Evolutionary conservation across 1,139 yeast genomes (phyloP).

Genomic region (Eremothecium coryli): DNA sequence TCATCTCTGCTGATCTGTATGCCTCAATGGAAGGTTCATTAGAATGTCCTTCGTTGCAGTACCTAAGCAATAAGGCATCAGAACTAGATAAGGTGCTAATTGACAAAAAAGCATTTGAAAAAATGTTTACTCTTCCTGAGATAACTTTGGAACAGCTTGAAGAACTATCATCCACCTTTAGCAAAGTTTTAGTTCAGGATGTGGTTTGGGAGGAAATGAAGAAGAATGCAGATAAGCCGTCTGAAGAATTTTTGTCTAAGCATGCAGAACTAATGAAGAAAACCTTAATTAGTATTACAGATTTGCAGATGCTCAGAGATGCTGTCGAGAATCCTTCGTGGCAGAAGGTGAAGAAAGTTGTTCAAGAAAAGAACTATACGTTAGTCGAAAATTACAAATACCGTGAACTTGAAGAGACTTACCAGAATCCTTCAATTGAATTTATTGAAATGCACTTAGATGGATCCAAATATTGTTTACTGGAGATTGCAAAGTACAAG

Average conservation of each 20-base stretch:
- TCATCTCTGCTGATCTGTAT: slow-evolving; percentile 1
- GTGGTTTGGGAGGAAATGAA: slow-evolving; percentile 8
- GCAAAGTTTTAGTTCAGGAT: slow-evolving; percentile 11
- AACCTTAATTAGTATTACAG: slow-evolving; percentile 7
- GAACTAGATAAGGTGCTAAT: slow-evolving; percentile 24
- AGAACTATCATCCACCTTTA: slow-evolving; percentile 12
- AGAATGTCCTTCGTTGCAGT: slow-evolving; percentile 13
- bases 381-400: background rate
- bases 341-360: slow-evolving; percentile 10
- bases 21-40: slow-evolving; percentile 1
- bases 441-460: slow-evolving; percentile 16
- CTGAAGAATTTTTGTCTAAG: slow-evolving; percentile 9
- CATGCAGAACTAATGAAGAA: slow-evolving; percentile 12
- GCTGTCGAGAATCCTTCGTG: slow-evolving; percentile 18
- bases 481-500: background rate
- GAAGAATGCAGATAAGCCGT: slow-evolving; percentile 8
- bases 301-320: slow-evolving; percentile 6
- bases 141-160: slow-evolving; percentile 16
- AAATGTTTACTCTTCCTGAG: slow-evolving; percentile 2
- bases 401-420: slow-evolving; percentile 9
- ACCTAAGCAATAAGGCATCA: slow-evolving; percentile 28
- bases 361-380: background rate
- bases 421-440: slow-evolving; percentile 22
- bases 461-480: background rate
- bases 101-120: slow-evolving; percentile 11